Conservation (phyloP, 78 protist genomes). For the Dictyostelium firmibasis region DNA sequence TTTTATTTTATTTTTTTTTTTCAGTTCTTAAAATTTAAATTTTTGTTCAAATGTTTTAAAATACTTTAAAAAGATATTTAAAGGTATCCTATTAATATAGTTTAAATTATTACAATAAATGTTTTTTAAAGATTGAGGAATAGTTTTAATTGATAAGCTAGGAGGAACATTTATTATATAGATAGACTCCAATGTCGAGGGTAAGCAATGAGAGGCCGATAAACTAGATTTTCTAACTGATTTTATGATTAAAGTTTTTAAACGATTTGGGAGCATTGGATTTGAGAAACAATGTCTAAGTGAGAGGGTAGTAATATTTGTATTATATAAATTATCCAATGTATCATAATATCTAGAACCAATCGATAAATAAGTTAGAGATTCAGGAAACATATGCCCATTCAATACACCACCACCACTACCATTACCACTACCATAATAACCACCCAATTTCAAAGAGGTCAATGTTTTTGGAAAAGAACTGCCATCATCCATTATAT, state of each 20-base stretch:
- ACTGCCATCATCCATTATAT: not conserved
- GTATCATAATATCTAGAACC: not conserved
- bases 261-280: not conserved
- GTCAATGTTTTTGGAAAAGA: not conserved
- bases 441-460: not conserved
- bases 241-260: not conserved
- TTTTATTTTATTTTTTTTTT: no score
- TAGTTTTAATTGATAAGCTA: not conserved
- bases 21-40: not conserved
- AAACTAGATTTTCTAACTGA: not conserved
- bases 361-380: not conserved
- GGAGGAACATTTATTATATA: not conserved
- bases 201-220: not conserved
- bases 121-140: not conserved
- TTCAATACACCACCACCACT: not conserved
- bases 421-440: no score
- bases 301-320: not conserved
- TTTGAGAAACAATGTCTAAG: not conserved
- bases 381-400: not conserved
- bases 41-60: not conserved
- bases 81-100: not conserved
- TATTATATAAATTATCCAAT: not conserved
- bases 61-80: not conserved
- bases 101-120: not conserved
- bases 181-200: not conserved